Evolutionary conservation across 805 yeast species (phyloP).

Genomic region (Metschnikowia gelsemii): DNA sequence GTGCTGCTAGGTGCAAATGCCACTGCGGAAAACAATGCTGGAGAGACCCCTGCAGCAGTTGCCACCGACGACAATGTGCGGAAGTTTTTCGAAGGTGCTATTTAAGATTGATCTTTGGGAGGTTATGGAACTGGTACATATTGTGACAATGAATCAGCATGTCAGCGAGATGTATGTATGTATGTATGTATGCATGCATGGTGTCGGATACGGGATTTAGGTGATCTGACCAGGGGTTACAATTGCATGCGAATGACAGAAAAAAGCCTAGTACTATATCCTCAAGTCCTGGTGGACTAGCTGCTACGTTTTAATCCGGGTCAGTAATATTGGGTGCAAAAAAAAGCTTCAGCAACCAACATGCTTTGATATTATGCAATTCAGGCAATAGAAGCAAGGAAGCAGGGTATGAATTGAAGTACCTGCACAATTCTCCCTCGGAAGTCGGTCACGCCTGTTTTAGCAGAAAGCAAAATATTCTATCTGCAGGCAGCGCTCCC

Average conservation of each 20-base stretch:
- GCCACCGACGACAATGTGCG: slow-evolving; percentile 36
- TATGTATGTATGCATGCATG: too few species aligned
- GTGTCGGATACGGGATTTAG: too few species aligned
- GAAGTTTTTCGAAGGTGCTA: slow-evolving; percentile 8
- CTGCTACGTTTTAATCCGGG: too few species aligned
- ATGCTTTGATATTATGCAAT: background rate
- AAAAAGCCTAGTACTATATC: too few species aligned
- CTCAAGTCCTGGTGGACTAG: too few species aligned
- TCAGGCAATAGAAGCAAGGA: slow-evolving; percentile 11
- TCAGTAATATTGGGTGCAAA: too few species aligned
- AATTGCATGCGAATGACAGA: too few species aligned
- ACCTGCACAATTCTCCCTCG: slow-evolving; percentile 18
- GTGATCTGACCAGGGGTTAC: too few species aligned
- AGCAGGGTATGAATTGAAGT: slow-evolving; percentile 3
- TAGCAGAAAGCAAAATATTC: slow-evolving; percentile 21
- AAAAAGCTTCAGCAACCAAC: background rate
- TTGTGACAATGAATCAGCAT: too few species aligned
- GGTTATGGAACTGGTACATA: too few species aligned
- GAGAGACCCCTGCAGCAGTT: slow-evolving; percentile 41
- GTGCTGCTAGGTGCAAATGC: slow-evolving; percentile 69
- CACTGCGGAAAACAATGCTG: slow-evolving; percentile 47
- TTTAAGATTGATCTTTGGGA: background rate
- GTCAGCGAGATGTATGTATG: too few species aligned
- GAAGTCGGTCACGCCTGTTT: slow-evolving; percentile 17
- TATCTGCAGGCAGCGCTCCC: slow-evolving; percentile 13